Conservation (phyloP, 495 filamentous ascomycete genomes). For the Penicillium manginii region DNA sequence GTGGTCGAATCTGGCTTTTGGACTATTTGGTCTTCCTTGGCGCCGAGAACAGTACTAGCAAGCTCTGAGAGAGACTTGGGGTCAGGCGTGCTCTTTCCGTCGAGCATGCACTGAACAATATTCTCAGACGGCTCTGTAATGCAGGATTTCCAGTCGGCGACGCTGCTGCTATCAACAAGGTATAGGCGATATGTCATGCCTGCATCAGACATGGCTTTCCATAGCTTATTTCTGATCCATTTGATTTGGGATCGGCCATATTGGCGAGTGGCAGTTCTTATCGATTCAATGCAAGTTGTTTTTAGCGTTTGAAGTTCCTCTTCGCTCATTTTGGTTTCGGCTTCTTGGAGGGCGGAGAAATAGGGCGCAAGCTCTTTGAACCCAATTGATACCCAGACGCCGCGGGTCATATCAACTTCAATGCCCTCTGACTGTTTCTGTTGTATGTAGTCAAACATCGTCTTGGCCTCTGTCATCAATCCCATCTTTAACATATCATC, state of each 20-base stretch:
- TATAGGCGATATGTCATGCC: constrained; percentile 61
- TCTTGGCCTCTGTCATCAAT: constrained; percentile 68
- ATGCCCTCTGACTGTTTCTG: constrained; percentile 51
- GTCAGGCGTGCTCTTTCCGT: constrained; percentile 54
- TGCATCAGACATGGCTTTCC: constrained; percentile 61
- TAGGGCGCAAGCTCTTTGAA: constrained; percentile 87
- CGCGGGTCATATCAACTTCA: constrained; percentile 68
- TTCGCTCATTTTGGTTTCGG: constrained; percentile 21
- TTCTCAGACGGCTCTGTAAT: constrained; percentile 67
- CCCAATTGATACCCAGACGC: constrained; percentile 96
- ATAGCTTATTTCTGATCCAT: constrained; percentile 85
- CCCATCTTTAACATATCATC: constrained; percentile 81
- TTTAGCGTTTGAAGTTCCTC: constrained; percentile 49
- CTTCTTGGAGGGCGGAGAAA: constrained; percentile 53
- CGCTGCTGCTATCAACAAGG: constrained; percentile 73
- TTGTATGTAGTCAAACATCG: constrained; percentile 59
- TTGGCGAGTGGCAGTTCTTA: constrained; percentile 79
- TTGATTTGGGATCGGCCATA: constrained; percentile 82
- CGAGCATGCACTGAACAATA: constrained; percentile 64
- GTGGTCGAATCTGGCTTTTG: constrained; percentile 41
- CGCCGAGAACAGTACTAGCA: constrained; percentile 57
- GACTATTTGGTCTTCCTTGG: constrained; percentile 52
- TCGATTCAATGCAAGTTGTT: constrained; percentile 54
- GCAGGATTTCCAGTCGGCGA: constrained; percentile 54
- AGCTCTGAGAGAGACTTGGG: constrained; percentile 64